Percentiles rank a stretch among this genome's conserved stretches.
Evolutionary conservation across 352 stramenopile species (phyloP).

Genomic region (Pythium scleroteichum): DNA sequence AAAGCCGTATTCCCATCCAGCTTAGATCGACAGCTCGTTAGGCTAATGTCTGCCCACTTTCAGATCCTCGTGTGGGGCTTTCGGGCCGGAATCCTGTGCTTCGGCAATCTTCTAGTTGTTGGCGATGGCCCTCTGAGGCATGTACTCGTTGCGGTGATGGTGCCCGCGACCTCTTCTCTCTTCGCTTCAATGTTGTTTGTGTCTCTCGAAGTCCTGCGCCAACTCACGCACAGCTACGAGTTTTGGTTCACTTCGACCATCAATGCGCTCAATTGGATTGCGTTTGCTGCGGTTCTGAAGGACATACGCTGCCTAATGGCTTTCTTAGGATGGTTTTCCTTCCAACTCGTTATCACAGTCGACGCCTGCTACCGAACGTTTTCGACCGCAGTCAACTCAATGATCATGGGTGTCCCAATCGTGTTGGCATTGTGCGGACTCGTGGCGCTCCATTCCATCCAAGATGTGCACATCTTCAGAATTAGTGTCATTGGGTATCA

Average conservation of each 20-base stretch:
- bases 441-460: constrained; percentile 1
- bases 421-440: background rate
- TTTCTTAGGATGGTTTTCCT: background rate
- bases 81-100: background rate
- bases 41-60: too few species aligned
- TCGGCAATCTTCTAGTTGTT: constrained; percentile 8
- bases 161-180: background rate
- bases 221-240: background rate
- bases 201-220: background rate
- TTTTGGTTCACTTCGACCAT: constrained; percentile 24
- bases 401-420: constrained; percentile 4
- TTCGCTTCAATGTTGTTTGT: background rate
- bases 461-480: background rate
- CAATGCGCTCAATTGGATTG: constrained; percentile 31
- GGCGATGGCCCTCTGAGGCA: background rate
- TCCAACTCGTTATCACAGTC: constrained; percentile 8
- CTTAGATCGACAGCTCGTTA: too few species aligned
- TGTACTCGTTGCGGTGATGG: background rate
- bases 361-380: constrained; percentile 22
- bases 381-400: background rate
- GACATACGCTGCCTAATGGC: constrained; percentile 31
- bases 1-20: too few species aligned
- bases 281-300: constrained; percentile 23
- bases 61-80: constrained; percentile 4
- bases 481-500: background rate